Base-by-base conservation (phyloP, 2,329 filamentous ascomycete genomes). In the Ophiognomonia clavigignenti-juglandacearum region DNA sequence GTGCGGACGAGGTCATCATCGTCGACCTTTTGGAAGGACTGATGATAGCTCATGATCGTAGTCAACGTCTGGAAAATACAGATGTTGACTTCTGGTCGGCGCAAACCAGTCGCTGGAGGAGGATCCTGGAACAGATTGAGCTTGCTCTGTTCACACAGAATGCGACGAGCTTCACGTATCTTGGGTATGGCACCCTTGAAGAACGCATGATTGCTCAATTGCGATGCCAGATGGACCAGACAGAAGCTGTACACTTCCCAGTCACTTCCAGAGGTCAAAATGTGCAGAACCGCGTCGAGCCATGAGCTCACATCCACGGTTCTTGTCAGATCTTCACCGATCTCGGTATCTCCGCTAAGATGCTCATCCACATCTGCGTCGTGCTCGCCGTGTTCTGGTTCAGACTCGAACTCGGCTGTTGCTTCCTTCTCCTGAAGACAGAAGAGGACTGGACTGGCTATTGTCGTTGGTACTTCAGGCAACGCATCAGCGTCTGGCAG, bases 241-340 rank as follows among this genome's bases (percentile, higher is more conserved):
- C 92, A 78, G 61, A 92, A 96, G 64, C 88, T 92, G 71, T 95
- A 96, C 2, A 95, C 73, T 61, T 97, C 90, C 91, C 92, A 97
- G 52, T 93, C 85, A 39, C 81, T 79, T 34, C 85, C 86, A 46
- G 82, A 77, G 54, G 86, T 81, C 36, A 95, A 69, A n/a, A 93
- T 69, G n/a, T 75, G 74, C 22, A 88, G 78, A 31, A 95, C 73
- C 10, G 82, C 75, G 53, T 91, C 86, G n/a, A 95, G 73, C 86
- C 89, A 96, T 34, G 75, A 65, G 13, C 75, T 73, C 39, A 85
- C 74, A 45, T 81, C 76, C 45, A 89, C 67, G 7, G 75, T 65
- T 2, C 69, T 65, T n/a, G 67, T 47, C 64, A 65, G 27, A 49
- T 55, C 56, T 51, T 43, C 37, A 19, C 45, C 42, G 38, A 55